Conservation (phyloP, 768 basidiomycete species). For the Vararia minispora region DNA sequence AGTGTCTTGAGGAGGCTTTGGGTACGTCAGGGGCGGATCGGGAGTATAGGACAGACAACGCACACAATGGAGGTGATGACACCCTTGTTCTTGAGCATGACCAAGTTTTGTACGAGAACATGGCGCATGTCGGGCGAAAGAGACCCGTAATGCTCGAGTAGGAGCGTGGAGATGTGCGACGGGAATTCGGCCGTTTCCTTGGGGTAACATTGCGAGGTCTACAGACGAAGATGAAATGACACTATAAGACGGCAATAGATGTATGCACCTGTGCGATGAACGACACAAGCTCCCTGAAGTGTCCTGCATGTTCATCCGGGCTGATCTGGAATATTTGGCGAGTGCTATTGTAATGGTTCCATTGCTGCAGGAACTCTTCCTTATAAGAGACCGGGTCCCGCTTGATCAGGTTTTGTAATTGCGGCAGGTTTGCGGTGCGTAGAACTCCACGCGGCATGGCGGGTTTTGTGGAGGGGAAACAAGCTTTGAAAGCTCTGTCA, state of each 20-base stretch:
- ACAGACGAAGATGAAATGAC: background rate
- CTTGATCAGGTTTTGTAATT: conserved; percentile 95
- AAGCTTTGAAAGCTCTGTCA: too few relatives aligned
- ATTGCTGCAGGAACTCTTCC: conserved; percentile 95
- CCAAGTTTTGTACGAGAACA: conserved; percentile 79
- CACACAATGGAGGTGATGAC: conserved; percentile 90
- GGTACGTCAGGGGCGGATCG: background rate
- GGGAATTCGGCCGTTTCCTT: conserved; percentile 84
- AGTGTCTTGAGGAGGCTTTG: conserved; percentile 75
- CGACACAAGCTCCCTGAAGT: conserved; percentile 78
- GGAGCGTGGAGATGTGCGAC: conserved; percentile 60
- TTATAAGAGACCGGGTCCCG: conserved; percentile 82
- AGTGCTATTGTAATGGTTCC: conserved; percentile 87
- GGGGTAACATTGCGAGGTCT: conserved; percentile 93
- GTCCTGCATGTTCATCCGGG: conserved; percentile 75
- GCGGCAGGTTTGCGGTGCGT: conserved; percentile 83
- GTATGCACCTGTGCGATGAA: conserved; percentile 76
- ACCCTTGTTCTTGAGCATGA: conserved; percentile 87
- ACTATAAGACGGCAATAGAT: background rate
- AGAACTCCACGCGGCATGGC: conserved; percentile 58
- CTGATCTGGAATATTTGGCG: conserved; percentile 75
- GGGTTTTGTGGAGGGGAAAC: background rate
- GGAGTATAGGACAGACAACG: conserved; percentile 19
- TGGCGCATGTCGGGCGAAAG: conserved; percentile 76
- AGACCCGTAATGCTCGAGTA: conserved; percentile 68